Conservation (phyloP, 495 filamentous ascomycete species). For the Xylaria bambusicola region DNA sequence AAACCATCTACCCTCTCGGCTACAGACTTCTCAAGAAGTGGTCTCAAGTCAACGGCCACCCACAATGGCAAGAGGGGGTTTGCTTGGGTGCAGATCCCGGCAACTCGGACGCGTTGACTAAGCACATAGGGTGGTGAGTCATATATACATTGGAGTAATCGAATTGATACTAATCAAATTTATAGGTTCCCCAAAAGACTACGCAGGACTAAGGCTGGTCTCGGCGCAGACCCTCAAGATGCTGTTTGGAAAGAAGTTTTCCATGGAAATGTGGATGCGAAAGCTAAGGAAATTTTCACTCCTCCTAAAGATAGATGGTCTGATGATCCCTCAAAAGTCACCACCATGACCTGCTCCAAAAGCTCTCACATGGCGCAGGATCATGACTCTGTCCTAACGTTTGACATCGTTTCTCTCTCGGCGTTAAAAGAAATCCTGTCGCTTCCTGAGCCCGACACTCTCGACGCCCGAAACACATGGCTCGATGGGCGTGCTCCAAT, state of each 20-base stretch:
- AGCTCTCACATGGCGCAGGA: not conserved
- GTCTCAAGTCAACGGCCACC: not conserved
- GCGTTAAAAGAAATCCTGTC: not conserved
- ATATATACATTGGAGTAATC: not conserved
- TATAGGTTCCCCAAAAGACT: slow-evolving; percentile 1
- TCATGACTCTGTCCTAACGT: not conserved
- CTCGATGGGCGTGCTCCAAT: not conserved
- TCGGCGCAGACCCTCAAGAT: slow-evolving; percentile 16
- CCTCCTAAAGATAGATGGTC: slow-evolving; percentile 11
- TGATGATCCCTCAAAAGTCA: not conserved
- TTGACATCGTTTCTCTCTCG: not conserved
- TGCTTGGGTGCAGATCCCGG: slow-evolving; percentile 4
- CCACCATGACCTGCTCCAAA: not conserved
- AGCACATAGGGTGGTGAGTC: slow-evolving; percentile 14
- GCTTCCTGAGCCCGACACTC: not conserved
- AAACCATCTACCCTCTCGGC: not conserved
- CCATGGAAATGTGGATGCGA: slow-evolving; percentile 4
- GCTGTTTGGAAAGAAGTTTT: slow-evolving; percentile 7
- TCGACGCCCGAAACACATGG: not conserved
- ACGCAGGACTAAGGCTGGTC: slow-evolving; percentile 9
- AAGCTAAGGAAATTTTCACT: not conserved
- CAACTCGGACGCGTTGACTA: not conserved
- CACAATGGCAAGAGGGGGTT: slow-evolving; percentile 4
- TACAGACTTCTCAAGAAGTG: slow-evolving; percentile 11
- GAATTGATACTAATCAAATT: not conserved